Evolutionary conservation across 768 basidiomycete genomes (phyloP).

Genomic region (Collybia nuda): DNA sequence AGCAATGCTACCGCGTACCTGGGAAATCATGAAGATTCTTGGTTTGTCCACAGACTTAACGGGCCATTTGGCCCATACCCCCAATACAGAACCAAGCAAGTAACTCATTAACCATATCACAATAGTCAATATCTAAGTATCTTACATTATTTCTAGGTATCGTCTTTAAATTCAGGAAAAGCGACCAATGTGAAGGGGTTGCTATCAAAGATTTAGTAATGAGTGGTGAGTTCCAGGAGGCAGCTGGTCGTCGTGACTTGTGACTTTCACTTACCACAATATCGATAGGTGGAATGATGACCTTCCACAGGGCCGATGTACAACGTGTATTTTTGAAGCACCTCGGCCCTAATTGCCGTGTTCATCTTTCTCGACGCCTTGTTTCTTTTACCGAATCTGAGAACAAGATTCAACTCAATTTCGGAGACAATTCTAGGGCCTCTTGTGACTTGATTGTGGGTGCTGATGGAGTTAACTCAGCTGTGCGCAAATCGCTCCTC

Average conservation of each 20-base stretch:
- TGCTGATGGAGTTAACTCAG: conserved; percentile 35
- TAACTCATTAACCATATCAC: not conserved
- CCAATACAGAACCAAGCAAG: not conserved
- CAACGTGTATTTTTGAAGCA: conserved; percentile 42
- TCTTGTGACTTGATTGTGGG: conserved; percentile 49
- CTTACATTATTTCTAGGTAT: conserved; percentile 10
- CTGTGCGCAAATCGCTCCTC: conserved; percentile 19
- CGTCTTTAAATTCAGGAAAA: conserved; percentile 28
- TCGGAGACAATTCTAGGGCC: conserved; percentile 44
- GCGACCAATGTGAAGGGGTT: conserved; percentile 26
- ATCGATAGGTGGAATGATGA: conserved; percentile 18
- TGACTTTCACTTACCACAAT: not conserved
- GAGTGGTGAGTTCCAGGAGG: conserved; percentile 18
- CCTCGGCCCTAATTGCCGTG: conserved; percentile 30
- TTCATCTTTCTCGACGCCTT: conserved; percentile 42
- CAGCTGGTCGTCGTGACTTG: no score
- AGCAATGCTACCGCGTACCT: conserved; percentile 46
- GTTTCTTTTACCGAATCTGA: conserved; percentile 31
- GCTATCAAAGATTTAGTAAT: conserved; percentile 24
- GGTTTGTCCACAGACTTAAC: not conserved
- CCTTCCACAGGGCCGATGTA: conserved; percentile 53
- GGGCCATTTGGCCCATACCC: not conserved
- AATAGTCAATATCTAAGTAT: not conserved
- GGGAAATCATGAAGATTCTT: not conserved
- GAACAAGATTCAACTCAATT: conserved; percentile 27